phyloP scores from a whole-genome alignment of 768 basidiomycete species.

The Trametes villosa region DNA sequence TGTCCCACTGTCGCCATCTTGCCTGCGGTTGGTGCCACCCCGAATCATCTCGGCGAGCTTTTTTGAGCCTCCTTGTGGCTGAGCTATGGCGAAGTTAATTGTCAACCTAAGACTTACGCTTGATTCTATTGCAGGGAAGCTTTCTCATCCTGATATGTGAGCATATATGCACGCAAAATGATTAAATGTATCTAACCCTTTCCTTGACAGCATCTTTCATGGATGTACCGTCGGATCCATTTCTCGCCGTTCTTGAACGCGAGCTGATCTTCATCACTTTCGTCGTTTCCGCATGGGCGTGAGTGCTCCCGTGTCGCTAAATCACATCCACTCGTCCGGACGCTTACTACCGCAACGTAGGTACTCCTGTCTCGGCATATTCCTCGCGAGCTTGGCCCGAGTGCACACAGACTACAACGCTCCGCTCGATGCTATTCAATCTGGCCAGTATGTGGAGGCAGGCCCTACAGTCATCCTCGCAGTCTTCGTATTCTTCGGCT shows the following conservation, averaged over 20 bases:
- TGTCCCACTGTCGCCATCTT: too few species aligned
- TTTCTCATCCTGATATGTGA: constrained; percentile 68
- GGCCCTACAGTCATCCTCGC: constrained; percentile 61
- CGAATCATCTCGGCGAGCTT: too few species aligned
- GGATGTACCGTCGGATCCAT: constrained; percentile 70
- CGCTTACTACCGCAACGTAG: constrained; percentile 37
- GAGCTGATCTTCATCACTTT: constrained; percentile 59
- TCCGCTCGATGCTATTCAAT: constrained; percentile 42
- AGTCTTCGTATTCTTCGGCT: constrained; percentile 67
- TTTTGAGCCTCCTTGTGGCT: neutral
- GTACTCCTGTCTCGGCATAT: constrained; percentile 70
- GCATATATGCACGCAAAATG: neutral
- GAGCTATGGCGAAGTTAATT: neutral
- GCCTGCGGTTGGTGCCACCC: too few species aligned
- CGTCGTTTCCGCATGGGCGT: constrained; percentile 62
- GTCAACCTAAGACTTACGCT: neutral
- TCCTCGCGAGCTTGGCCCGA: constrained; percentile 62
- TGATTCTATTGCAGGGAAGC: constrained; percentile 53
- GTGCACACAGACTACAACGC: constrained; percentile 45
- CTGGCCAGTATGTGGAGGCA: constrained; percentile 62
- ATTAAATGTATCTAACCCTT: neutral
- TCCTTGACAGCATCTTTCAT: constrained; percentile 55
- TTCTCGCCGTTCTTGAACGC: constrained; percentile 68
- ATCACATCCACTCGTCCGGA: neutral
- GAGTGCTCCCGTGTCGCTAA: constrained; percentile 39